Conservation (phyloP, 176 grass and related monocot species). For the Neostapfia colusana region DNA sequence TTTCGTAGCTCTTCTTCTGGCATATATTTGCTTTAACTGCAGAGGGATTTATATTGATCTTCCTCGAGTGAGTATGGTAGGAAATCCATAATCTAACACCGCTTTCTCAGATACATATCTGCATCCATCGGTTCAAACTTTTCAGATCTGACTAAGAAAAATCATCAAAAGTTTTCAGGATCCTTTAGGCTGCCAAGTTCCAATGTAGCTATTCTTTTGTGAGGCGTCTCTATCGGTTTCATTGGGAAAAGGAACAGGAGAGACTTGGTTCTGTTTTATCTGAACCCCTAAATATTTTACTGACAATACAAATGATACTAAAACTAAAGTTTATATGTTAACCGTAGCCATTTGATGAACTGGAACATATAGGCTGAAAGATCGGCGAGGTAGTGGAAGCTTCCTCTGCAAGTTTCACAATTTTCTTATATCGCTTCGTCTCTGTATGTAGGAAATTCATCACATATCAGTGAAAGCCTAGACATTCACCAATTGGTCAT, state of each 20-base stretch:
- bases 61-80: background rate
- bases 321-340: background rate
- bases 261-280: background rate
- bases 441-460: background rate
- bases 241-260: background rate
- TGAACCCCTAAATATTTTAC: background rate
- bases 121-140: background rate
- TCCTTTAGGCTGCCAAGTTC: background rate
- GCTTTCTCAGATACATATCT: background rate
- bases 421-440: too few relatives aligned
- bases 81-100: background rate
- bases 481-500: background rate
- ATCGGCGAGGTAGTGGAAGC: background rate
- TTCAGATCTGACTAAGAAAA: background rate
- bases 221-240: background rate
- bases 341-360: background rate
- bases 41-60: background rate
- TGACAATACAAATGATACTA: background rate
- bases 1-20: background rate
- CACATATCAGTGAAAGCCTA: constrained; percentile 9
- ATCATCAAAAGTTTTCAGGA: background rate
- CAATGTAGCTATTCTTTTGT: background rate
- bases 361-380: background rate
- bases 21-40: background rate
- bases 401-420: background rate